Base-by-base conservation (phyloP, 2,329 filamentous ascomycete genomes). In the Venturia oleaginea region DNA sequence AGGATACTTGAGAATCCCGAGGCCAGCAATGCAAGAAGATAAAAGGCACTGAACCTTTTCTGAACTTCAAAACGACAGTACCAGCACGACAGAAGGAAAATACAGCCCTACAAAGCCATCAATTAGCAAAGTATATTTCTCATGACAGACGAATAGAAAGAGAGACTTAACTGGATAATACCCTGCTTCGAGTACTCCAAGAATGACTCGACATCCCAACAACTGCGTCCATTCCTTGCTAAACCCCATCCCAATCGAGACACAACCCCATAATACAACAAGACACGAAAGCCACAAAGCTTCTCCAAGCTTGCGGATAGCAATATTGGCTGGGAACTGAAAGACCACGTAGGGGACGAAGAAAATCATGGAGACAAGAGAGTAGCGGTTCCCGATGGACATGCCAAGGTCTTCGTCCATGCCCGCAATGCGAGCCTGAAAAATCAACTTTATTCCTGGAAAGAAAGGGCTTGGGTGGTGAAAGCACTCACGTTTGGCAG, bases 21-120 rank as follows among this genome's bases (percentile, higher is more conserved):
- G 0, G 87, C 85, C 6, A 88, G 78, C 67, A 83, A 86, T 42
- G 87, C 87, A 7, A 90, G 78, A 19, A 90, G 80, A 71, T 89
- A 90, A 70, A 91, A 91, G 27, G 82, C 73, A 0, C 86, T 84
- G 71, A 88, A 89, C 61, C 88, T 80, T 72, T 86, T 87, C 61
- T 87, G 86, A n/a, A 90, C 80, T 74, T 91, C 87, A 68, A 84
- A 87, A 79, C 77, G 73, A 17, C 75, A 72, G 64, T 79, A 78
- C 77, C 77, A 78, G 15, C 72, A 73, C 8, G 78, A 61, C 22
- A 61, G 32, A 27, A 79, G 73, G 67, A 79, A 79, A 30, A 80
- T 76, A 54, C 78, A 79, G 34, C 76, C 77, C 37, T 38, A 38
- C 37, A n/a, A n/a, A n/a, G n/a, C n/a, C n/a, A n/a, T n/a, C n/a